Conservation (phyloP, 2,329 filamentous ascomycete species). For the Colletotrichum acutatum region DNA sequence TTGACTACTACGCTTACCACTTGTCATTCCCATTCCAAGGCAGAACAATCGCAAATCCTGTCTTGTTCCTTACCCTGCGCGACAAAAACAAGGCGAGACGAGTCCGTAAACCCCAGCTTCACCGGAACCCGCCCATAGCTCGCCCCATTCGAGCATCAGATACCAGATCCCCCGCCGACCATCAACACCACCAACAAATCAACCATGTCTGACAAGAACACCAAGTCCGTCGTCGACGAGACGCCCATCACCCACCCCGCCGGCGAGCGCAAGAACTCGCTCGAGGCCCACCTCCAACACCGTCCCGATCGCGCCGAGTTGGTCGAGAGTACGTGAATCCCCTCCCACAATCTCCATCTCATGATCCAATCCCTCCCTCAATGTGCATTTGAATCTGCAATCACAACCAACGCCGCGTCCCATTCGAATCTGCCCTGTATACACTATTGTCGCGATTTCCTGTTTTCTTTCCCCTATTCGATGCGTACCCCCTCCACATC, state of each 20-base stretch:
- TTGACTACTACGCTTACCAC: not conserved
- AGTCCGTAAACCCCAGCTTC: not conserved
- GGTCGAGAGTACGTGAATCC: slow-evolving; percentile 73
- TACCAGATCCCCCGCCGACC: not conserved
- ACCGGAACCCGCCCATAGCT: not conserved
- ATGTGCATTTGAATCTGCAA: not conserved
- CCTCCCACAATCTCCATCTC: not conserved
- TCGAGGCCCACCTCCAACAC: slow-evolving; percentile 77
- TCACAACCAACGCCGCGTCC: not conserved
- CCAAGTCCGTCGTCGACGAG: slow-evolving; percentile 58
- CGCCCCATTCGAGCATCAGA: slow-evolving; percentile 13
- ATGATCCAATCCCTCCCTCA: not conserved
- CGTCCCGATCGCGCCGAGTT: slow-evolving; percentile 82
- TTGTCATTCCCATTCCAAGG: slow-evolving; percentile 2
- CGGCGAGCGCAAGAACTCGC: slow-evolving; percentile 70
- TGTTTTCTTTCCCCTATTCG: not conserved
- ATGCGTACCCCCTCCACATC: not conserved
- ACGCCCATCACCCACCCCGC: slow-evolving; percentile 65
- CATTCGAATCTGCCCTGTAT: not conserved
- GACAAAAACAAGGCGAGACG: slow-evolving; percentile 24
- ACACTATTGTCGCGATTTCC: not conserved
- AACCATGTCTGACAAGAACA: slow-evolving; percentile 48
- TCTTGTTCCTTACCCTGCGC: not conserved
- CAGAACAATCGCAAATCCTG: slow-evolving; percentile 7
- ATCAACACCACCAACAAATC: slow-evolving; percentile 27